Base-by-base conservation (phyloP, 495 filamentous ascomycete genomes). In the Xylaria flabelliformis region DNA sequence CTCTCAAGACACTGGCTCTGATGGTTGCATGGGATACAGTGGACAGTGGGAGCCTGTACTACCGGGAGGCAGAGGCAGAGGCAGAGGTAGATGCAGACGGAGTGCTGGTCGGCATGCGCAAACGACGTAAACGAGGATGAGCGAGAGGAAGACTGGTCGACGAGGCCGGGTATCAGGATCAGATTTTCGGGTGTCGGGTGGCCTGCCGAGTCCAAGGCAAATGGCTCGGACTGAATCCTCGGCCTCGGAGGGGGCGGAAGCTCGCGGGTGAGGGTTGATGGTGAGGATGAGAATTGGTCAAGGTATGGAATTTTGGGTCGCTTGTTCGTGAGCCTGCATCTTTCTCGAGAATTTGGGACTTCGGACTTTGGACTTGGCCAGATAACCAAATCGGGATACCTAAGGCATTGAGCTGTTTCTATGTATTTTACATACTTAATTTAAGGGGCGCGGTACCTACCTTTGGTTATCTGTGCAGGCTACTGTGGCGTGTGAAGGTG, bases 1-100 rank as follows among this genome's bases (percentile, higher is more conserved):
- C 55, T 70, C 51, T 70, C 69, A 64, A 62, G 64, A 72, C 68
- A 67, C 64, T 64, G 71, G 32, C 26, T 48, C 34, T 39, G 12
- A 9, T 12, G 21, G 32, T 42, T 19, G 34, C 34, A 55, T 53
- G 29, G 53, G 67, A 71, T 1, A 39, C 36, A 7, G 26, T 29
- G 26, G 17, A 64, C 7, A 36, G 46, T 24, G 68, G 68, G n/a
- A 53, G 56, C 58, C 51, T 55, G 58, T 29, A 58, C 68, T 70
- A 63, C 58, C 53, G 29, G 4, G 58, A 61, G 36, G 44, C 21
- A 68, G 24, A 55, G 8, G n/a, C 21, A 53, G 21, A 53, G 6
- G 6, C 21, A 26, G n/a, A 50, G 6, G 48, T 6, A 12, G 55
- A 62, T 6, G 29, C 15, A 56, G 48, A 70, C 2, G 46, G 61